Evolutionary conservation across 805 yeast species (phyloP), one percentile per base, ranked within the genome.

Genomic region (Hanseniaspora opuntiae): DNA sequence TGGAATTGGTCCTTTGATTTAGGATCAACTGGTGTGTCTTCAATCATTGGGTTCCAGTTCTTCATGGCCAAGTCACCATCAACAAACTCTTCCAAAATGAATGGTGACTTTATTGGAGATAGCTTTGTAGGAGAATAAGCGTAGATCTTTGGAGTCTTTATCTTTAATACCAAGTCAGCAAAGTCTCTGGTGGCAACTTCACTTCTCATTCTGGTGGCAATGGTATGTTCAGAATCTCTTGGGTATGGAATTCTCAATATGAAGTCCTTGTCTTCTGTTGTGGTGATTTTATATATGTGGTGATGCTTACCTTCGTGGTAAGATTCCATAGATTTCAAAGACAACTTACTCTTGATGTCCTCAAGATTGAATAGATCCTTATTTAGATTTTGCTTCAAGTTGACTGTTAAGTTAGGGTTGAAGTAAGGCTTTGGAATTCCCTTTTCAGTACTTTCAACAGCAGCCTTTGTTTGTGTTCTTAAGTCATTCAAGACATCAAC

Each of bases 131-230:
- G 72, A 55, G 87, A 86, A 62, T 79, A 84, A 63, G 77, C 72
- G 53, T 79, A 69, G 12, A 86, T 84, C 60, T 77, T 79, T 41
- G 97, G 97, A 44, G 85, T 85, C 24, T 76, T 74, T 47, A 84
- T 66, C 0, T 79, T 79, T 53, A 85, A 68, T 63, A 86, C 86
- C 58, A 76, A 67, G 36, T 72, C 66, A 53, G 82, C 73, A 66
- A 85, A 93, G 67, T 90, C 97, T 73, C 86, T 72, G 0, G 97
- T 90, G 20, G 98, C 98, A 52, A 82, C 96, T 67, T 90, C 98
- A 64, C 88, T 79, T 65, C 84, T 81, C 62, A 90, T 73, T 60
- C 86, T 81, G 56, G 82, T 74, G 46, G 78, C 74, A 54, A 79
- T 79, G 33, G 81, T 75, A 52, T 73, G 73, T 55, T 82, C 85